Evolutionary conservation across 2,329 filamentous ascomycete genomes (phyloP), one percentile per base, ranked within the genome.

Genomic region (Cercospora citrullina): DNA sequence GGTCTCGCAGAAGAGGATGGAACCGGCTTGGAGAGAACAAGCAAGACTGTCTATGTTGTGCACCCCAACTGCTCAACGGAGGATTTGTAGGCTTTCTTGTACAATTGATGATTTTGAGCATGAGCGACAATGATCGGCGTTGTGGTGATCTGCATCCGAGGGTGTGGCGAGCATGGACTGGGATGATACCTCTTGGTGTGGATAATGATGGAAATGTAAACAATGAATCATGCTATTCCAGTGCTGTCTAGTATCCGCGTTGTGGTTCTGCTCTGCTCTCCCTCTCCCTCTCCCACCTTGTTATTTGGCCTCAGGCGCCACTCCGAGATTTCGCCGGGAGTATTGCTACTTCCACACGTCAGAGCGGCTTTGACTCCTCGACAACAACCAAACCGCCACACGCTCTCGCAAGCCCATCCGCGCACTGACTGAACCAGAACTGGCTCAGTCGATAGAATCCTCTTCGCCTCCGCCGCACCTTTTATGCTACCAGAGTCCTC

Each of bases 41-140:
- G 59, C 45, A 84, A 84, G 75, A 84, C 91, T 4, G 86, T 95
- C 63, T 99, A 97, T 78, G 91, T 97, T 28, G 78, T 99, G 73
- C 95, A 99, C 82, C 95, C 95, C 67, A 98, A 98, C 81, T 96
- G 92, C 77, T 92, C 91, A 0, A 85, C 96, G 9, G 94, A 97
- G 72, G 83, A 85, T 30, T 64, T 71, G 61, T 71, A 66, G 64
- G 36, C 1, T 4, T 10, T 6, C 6, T 30, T 12, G 23, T 14
- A 3, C n/a, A 21, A 3, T 26, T 4, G 53, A 30, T 58, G 53
- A 58, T 28, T 30, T n/a, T 5, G 9, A 42, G 45, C 45, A 26
- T 58, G 53, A 58, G 26, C 30, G 53, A 58, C 53, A 7, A 31
- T 4, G 26, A 57, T 31, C 9, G 53, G 53, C 23, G 53, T 57